These are phyloP conservation scores for Aspergillus sp. DNA, from an alignment of 2,329 filamentous ascomycete genomes.

Conservation along the genomic window DNA sequence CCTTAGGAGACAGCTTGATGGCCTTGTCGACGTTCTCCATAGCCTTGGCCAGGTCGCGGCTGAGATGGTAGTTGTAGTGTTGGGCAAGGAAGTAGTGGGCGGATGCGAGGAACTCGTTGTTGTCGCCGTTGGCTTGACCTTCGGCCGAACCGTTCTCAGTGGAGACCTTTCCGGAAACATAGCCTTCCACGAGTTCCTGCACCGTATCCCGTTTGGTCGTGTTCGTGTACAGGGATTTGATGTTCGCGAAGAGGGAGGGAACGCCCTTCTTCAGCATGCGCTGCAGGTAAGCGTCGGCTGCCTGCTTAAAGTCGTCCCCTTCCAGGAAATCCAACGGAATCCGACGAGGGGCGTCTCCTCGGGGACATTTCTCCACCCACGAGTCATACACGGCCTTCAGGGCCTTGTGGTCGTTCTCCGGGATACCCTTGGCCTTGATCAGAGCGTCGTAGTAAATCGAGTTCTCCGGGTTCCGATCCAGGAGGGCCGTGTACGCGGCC, in stretches of 20 bases:
- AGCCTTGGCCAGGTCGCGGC: constrained; percentile 79
- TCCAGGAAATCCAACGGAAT: constrained; percentile 86
- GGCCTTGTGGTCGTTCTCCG: constrained; percentile 58
- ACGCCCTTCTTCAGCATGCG: constrained; percentile 89
- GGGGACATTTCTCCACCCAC: constrained; percentile 76
- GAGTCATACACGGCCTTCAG: constrained; percentile 75
- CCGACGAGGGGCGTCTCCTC: constrained; percentile 79
- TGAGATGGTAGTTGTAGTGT: constrained; percentile 91
- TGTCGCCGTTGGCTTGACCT: constrained; percentile 49
- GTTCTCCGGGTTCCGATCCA: constrained; percentile 86
- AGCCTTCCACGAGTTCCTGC: constrained; percentile 72
- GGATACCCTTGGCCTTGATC: constrained; percentile 65
- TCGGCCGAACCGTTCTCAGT: constrained; percentile 50
- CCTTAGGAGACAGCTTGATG: constrained; percentile 73
- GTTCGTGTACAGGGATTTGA: constrained; percentile 88
- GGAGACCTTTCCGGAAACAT: constrained; percentile 58
- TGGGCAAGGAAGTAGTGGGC: constrained; percentile 92
- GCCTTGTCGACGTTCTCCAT: constrained; percentile 79
- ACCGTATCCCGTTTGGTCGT: constrained; percentile 73
- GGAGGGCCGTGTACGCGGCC: constrained; percentile 72
- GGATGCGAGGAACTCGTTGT: constrained; percentile 67
- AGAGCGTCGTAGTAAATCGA: constrained; percentile 81
- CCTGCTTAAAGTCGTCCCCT: constrained; percentile 74
- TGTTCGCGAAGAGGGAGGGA: constrained; percentile 92
- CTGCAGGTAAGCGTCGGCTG: constrained; percentile 75